These are phyloP conservation scores for Paracoccidioides brasiliensis DNA, from an alignment of 2,329 filamentous ascomycete genomes.

Conservation along the genomic window DNA sequence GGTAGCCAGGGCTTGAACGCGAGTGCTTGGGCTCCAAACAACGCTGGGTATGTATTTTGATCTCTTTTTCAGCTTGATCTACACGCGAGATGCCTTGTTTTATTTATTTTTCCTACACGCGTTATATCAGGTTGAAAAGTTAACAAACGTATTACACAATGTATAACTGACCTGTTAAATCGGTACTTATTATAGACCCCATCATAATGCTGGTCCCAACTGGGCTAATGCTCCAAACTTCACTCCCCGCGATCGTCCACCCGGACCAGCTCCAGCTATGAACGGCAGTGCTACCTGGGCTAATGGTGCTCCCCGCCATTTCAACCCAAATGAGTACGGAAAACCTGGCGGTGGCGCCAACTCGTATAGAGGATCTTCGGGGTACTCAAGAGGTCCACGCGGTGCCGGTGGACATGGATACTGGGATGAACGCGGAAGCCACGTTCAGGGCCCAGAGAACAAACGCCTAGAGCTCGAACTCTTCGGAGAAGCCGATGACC, in stretches of 20 bases:
- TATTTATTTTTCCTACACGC: too few species aligned
- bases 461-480: conserved; percentile 86
- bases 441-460: conserved; percentile 80
- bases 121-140: too few species aligned
- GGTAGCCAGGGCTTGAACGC: conserved; percentile 18
- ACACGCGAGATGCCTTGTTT: too few species aligned
- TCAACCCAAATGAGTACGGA: conserved; percentile 51
- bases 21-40: conserved; percentile 22
- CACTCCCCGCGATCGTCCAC: conserved; percentile 31
- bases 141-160: too few species aligned
- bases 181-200: conserved; percentile 13
- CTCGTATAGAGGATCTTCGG: conserved; percentile 24
- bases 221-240: conserved; percentile 48
- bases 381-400: conserved; percentile 32
- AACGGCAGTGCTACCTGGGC: conserved; percentile 30
- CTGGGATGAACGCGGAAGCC: conserved; percentile 86
- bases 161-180: too few species aligned
- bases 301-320: conserved; percentile 32
- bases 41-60: conserved; percentile 25
- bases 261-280: conserved; percentile 8
- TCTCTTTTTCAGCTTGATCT: conserved; percentile 4
- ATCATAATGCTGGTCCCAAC: conserved; percentile 19
- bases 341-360: conserved; percentile 40
- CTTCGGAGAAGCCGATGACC: conserved; percentile 81
- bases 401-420: conserved; percentile 80